Evolutionary conservation across 371 early-diverging fungal genomes (phyloP).

Genomic region (Rhizomucor pusillus): DNA sequence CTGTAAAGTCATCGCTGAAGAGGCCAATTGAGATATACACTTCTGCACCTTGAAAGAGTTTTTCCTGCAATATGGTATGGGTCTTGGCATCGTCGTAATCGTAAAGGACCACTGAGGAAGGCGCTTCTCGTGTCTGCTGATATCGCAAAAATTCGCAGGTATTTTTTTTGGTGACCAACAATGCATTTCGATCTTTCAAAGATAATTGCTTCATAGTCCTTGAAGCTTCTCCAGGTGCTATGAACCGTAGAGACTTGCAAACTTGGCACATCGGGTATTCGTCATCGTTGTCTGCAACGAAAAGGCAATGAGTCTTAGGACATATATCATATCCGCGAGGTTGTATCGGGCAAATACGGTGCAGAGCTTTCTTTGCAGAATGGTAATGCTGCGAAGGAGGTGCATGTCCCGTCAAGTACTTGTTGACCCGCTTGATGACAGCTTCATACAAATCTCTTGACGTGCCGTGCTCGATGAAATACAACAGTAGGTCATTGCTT

Average conservation of each 20-base stretch:
- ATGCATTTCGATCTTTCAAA: not conserved
- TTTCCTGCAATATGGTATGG: not conserved
- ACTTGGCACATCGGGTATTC: too few relatives aligned
- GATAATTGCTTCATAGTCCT: not conserved
- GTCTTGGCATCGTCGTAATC: not conserved
- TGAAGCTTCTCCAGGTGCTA: not conserved
- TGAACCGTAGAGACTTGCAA: not conserved
- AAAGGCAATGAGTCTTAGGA: too few relatives aligned
- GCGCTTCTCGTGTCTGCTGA: not conserved
- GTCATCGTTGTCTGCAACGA: too few relatives aligned
- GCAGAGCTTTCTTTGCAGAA: too few relatives aligned
- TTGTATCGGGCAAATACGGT: too few relatives aligned
- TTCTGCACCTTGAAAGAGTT: not conserved
- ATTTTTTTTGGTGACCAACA: not conserved
- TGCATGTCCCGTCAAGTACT: too few relatives aligned
- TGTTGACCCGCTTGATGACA: too few relatives aligned
- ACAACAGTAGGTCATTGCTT: too few relatives aligned
- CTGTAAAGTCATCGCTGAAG: not conserved
- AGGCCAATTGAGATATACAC: not conserved
- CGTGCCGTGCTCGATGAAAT: too few relatives aligned
- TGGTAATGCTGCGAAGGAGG: too few relatives aligned
- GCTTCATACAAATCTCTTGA: too few relatives aligned
- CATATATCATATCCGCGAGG: too few relatives aligned
- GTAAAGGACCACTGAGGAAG: not conserved
- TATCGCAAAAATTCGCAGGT: not conserved